phyloP scores from a whole-genome alignment of 148 eudicot species.

The Rhododendron vialii region DNA sequence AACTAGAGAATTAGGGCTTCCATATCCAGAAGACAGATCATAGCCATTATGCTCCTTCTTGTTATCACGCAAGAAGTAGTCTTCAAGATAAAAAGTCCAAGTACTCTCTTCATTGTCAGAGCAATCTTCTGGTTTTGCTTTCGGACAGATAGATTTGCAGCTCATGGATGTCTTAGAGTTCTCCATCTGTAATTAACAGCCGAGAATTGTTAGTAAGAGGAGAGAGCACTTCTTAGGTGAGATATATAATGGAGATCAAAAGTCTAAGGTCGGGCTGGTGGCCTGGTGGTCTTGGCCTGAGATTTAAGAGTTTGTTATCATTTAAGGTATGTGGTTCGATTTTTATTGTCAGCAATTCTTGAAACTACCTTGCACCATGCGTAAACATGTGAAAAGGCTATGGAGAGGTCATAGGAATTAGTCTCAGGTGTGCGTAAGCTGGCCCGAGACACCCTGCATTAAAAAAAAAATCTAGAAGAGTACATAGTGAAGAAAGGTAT shows the following conservation, averaged over 20 bases:
- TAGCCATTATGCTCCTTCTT: slow-evolving; percentile 9
- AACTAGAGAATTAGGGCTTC: slow-evolving; percentile 7
- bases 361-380: background rate
- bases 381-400: too few species aligned
- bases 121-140: slow-evolving; percentile 4
- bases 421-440: too few species aligned
- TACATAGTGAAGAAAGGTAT: background rate
- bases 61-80: slow-evolving; percentile 20
- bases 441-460: too few species aligned
- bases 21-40: slow-evolving; percentile 9
- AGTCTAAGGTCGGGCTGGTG: background rate
- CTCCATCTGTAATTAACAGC: background rate
- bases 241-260: background rate
- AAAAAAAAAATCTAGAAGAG: too few species aligned
- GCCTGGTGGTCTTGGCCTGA: background rate
- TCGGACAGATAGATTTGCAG: slow-evolving; percentile 3
- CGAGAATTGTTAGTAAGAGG: background rate
- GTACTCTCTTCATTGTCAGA: slow-evolving; percentile 28
- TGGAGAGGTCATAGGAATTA: too few species aligned
- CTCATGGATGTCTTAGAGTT: background rate
- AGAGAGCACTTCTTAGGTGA: background rate
- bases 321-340: background rate
- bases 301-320: background rate
- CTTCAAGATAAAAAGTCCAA: slow-evolving; percentile 40
- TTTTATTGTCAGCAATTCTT: too few species aligned